Base-by-base conservation (phyloP, 495 filamentous ascomycete genomes). In the Xylaria sp. region DNA sequence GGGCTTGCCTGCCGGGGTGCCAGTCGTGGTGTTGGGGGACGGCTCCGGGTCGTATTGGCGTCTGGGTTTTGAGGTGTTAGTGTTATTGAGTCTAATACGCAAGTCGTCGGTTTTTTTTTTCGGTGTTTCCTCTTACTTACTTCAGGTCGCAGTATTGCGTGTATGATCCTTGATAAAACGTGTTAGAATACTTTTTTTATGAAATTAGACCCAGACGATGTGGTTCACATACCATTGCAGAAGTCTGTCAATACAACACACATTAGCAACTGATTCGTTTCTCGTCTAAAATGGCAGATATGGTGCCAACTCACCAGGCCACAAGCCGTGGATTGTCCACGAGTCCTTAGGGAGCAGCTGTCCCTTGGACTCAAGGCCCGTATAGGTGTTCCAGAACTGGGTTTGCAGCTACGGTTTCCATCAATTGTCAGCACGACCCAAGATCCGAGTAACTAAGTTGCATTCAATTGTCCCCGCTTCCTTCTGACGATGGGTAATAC, bases 71-170 rank as follows among this genome's bases (percentile, higher is more conserved):
- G 19, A 24, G 74, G 41, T 35, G 3, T 57, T 58, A 61, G 55
- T 26, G 9, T 37, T 3, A 11, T 58, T 19, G 8, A 8, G 12
- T 9, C 19, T 24, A n/a, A n/a, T n/a, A n/a, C n/a, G 31, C 19
- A 59, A 9, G 6, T 37, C 15, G 31, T 31, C 2, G 37, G 15
- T 24, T 5, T 44, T 41, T 63, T 5, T 24, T 5, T 44, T 41
- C 58, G 4, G 21, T 21, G 41, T 7, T 35, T 6, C 12, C 33
- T 24, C 65, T 58, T 70, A 77, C 65, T 58, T 70, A 77, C 75
- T 63, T 75, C 64, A 84, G 75, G 73, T 88, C 86, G 76, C 86
- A 88, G 75, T 86, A 88, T 66, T 88, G 84, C n/a, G 85, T 85
- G 70, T 78, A 88, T 26, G 78, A 81, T 63, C 85, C 83, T 75